Evolutionary conservation across 2,329 filamentous ascomycete genomes (phyloP), one percentile per base, ranked within the genome.

Genomic region (Colletotrichum zoysiae): DNA sequence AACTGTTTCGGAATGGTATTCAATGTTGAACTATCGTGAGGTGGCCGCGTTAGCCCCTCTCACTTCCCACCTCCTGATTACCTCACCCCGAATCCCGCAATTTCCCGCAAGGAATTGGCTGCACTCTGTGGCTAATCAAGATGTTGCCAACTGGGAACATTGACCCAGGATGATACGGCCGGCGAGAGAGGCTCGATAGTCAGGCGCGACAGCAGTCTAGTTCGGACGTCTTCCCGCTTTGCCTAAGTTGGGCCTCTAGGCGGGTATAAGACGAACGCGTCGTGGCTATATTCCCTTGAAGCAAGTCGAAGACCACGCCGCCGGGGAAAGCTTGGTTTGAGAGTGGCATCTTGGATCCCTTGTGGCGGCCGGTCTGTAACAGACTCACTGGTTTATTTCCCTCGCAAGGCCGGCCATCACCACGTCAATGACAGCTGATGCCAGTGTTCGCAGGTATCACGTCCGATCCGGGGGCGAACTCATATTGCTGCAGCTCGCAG

Each of bases 21-120:
- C 46, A 50, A 65, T n/a, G 69, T 60, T 56, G 33, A 71, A 69
- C 65, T 69, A 69, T 60, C 65, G 44, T 26, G 53, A 62, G 44
- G 50, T 69, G 16, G 40, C 58, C 38, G 23, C 44, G 50, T 30
- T 59, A 9, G 38, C 33, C 30, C 63, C 63, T 59, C 48, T 60
- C n/a, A 33, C 64, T 46, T 42, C 3, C 63, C 18, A 26, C 26
- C 53, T 53, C 35, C 46, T 38, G 16, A 7, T n/a, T 11, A 6
- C 42, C 2, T 48, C 20, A 0, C 8, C 6, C 40, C 59, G 30
- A 50, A 42, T 46, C n/a, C 30, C 50, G 20, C 55, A 50, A 51
- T 71, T 35, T 60, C 44, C 59, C 38, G 38, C 59, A 30, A 71
- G 69, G 69, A 44, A 59, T 38, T 58, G 20, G 11, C 26, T 33